phyloP scores from a whole-genome alignment of 441 rosid species.

The Erysimum cheiri region DNA sequence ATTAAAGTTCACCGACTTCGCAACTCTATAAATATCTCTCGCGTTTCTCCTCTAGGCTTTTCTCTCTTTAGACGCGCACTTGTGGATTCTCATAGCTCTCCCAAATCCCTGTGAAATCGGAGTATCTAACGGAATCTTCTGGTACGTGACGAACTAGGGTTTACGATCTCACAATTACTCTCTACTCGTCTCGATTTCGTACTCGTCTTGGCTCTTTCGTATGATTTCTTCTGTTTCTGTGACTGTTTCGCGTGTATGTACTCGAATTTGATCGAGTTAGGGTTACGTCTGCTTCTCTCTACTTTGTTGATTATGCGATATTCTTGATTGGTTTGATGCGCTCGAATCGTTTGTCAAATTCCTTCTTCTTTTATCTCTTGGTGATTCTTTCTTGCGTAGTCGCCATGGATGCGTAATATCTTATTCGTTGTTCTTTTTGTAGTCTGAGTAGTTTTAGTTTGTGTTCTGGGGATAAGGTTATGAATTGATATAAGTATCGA shows the following conservation, averaged over 20 bases:
- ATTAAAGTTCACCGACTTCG: conserved; percentile 33
- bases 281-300: background rate
- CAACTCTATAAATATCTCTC: conserved; percentile 14
- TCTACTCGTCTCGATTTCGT: background rate
- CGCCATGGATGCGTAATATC: background rate
- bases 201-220: background rate
- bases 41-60: background rate
- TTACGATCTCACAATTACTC: background rate
- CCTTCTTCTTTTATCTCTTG: background rate
- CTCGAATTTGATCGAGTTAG: background rate
- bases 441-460: background rate
- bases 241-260: background rate
- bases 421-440: background rate
- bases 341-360: background rate
- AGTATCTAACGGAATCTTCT: background rate
- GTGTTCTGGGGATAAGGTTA: background rate
- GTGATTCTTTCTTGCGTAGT: background rate
- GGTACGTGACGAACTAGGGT: conserved; percentile 20
- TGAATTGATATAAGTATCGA: background rate
- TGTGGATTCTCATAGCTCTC: conserved; percentile 5
- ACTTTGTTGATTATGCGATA: background rate
- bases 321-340: background rate
- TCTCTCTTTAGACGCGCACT: background rate
- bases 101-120: background rate
- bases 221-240: background rate